Base-by-base conservation (phyloP, 1,284 basidiomycete species). In the Mrakiaceae sp. region DNA sequence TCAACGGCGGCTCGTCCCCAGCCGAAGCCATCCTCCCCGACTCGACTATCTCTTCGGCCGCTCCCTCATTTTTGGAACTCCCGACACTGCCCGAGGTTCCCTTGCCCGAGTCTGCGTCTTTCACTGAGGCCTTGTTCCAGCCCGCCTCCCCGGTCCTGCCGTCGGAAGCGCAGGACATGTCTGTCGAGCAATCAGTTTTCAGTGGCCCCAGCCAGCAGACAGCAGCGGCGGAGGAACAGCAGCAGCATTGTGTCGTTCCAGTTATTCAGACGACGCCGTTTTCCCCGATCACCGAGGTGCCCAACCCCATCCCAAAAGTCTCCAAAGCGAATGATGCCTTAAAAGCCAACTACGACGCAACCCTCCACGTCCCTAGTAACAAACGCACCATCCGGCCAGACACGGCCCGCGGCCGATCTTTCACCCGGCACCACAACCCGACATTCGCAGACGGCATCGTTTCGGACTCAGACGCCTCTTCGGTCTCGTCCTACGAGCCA, bases 221-320 rank as follows among this genome's bases (percentile, higher is more conserved):
- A 27, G 27, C 27, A 27, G 27, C 27, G 27, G 27, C 27, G 27
- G 27, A 27, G 27, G 27, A 27, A 27, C 27, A 27, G 27, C 27
- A 27, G 27, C 27, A 27, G 27, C 27, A 27, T 27, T 27, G 27
- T 2, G 47, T 50, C 55, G 52, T 56, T 52, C 62, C 62, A 1
- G 51, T 47, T 27, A 66, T 66, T 60, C 40, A 48, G 40, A 55
- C 48, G 51, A 66, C 60, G 5, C 64, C 64, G n/a, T 62, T 66
- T 50, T 66, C 64, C 10, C 60, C 60, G 42, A 61, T 42, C 46
- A 50, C 39, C 48, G 42, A 12, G 49, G 56, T 46, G 14, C 50
- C 12, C 27, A 49, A 42, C 16, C 9, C 44, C 47, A 2, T n/a
- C 16, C 44, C 50, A n/a, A n/a, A 40, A 27, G 40, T 11, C 7